Base-by-base conservation (phyloP, 2,329 filamentous ascomycete species). In the Albophoma yamanashiensis region DNA sequence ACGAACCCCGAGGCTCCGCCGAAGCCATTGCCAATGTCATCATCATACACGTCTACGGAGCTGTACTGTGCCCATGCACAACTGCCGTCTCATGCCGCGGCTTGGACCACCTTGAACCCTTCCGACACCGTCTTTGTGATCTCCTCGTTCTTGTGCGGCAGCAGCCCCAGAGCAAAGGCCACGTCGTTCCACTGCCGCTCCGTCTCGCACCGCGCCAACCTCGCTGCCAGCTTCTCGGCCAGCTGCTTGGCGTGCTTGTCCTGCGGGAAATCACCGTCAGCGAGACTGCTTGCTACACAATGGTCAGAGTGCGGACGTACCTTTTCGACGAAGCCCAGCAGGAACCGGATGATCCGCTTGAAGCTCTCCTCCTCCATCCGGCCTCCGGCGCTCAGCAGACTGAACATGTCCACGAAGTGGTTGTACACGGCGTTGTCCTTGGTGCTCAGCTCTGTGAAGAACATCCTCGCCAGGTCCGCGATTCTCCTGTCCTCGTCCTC, bases 351-450 rank as follows among this genome's bases (percentile, higher is more conserved):
- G 62, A 99, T 93, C 62, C 89, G 83, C 71, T 84, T 87, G 75
- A 99, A 88, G 31, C 89, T 85, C 67, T 96, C 91, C 72, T 97
- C 93, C 12, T 91, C 87, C 65, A 99, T 79, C 38, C 80, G 84
- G 58, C 84, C 83, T 67, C 95, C 93, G 0, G 92, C 89, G 61
- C 90, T 94, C 55, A 99, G 79, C 64, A 97, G 77, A 70, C 89
- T 93, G 75, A 99, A 99, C 91, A 99, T 97, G 71, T 99, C 94
- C 36, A 99, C 92, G 75, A 99, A 99, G 76, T 99, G 93, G 73
- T 99, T 99, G 75, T 99, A 99, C 2, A 99, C 91, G 2, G 94
- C 94, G 70, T 99, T 99, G 73, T 99, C 94, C 78, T 99, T 99
- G 66, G 92, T 96, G 63, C 92, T 92, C 59, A 99, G 82, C 75